These are phyloP conservation scores for Plicaturopsis crispa DNA, from an alignment of 768 basidiomycete genomes.

Conservation along the genomic window DNA sequence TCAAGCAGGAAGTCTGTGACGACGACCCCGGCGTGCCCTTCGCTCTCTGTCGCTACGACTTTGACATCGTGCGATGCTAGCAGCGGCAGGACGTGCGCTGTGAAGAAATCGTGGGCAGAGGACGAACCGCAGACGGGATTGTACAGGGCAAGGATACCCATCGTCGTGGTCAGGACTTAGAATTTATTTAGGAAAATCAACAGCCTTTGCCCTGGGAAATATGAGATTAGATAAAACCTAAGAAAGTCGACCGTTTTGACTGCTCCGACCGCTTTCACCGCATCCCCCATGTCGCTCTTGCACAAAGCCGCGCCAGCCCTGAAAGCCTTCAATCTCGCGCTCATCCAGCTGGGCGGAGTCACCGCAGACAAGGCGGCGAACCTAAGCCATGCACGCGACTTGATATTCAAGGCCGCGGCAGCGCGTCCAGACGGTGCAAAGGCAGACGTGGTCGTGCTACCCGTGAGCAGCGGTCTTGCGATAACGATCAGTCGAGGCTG, in stretches of 20 bases:
- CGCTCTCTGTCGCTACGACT: conserved; percentile 38
- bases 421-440: conserved; percentile 40
- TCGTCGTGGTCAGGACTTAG: conserved; percentile 8
- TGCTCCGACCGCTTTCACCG: neutral
- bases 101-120: conserved; percentile 48
- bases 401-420: conserved; percentile 65
- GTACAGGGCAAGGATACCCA: conserved; percentile 57
- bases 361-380: conserved; percentile 69
- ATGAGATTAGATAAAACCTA: neutral
- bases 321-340: conserved; percentile 76
- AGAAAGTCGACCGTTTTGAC: too few relatives aligned
- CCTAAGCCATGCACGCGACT: conserved; percentile 72
- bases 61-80: conserved; percentile 34
- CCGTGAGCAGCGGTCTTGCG: conserved; percentile 38
- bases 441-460: conserved; percentile 78
- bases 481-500: too few relatives aligned
- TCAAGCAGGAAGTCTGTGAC: conserved; percentile 36
- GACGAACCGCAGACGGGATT: conserved; percentile 71
- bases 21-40: conserved; percentile 47
- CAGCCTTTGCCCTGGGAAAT: too few relatives aligned
- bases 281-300: conserved; percentile 15
- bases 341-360: conserved; percentile 83
- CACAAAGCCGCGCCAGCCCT: conserved; percentile 29
- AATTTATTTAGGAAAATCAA: neutral
- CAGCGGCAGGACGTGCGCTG: conserved; percentile 55